Evolutionary conservation across 2,329 filamentous ascomycete genomes (phyloP).

Genomic region (Penicillium sp.): DNA sequence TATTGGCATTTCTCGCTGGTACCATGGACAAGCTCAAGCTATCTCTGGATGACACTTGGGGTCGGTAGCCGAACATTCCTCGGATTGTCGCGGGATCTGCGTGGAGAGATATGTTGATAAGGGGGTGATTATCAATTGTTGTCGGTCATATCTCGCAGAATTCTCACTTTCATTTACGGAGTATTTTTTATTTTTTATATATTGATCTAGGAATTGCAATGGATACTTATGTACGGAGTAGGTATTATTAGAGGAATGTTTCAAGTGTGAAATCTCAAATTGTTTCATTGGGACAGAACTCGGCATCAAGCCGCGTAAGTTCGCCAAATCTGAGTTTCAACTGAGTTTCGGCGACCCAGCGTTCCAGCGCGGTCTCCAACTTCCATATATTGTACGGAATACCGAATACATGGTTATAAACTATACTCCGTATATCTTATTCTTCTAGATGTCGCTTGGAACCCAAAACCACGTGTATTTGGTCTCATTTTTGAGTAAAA

Average conservation of each 20-base stretch:
- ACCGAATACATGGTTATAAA: not conserved
- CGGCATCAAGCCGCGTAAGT: not conserved
- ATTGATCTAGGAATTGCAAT: not conserved
- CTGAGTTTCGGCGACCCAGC: not conserved
- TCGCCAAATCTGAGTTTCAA: constrained; percentile 1
- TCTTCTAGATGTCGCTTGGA: not conserved
- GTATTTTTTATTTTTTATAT: too few species aligned
- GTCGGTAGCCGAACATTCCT: not conserved
- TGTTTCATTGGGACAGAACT: not conserved
- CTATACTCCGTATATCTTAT: not conserved
- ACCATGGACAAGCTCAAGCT: not conserved
- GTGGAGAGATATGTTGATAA: constrained; percentile 5
- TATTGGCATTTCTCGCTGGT: not conserved
- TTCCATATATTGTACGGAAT: too few species aligned
- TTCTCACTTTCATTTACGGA: not conserved
- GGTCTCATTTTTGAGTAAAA: not conserved
- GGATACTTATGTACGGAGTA: not conserved
- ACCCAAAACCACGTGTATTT: not conserved
- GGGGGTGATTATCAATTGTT: constrained; percentile 13
- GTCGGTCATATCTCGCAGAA: constrained; percentile 6
- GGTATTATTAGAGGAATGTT: not conserved
- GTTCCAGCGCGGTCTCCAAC: not conserved
- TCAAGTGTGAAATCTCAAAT: not conserved
- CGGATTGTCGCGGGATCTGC: constrained; percentile 1
- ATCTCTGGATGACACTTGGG: not conserved